phyloP scores from a whole-genome alignment of 2,329 filamentous ascomycete genomes.

The Chaetomiaceae sp. region DNA sequence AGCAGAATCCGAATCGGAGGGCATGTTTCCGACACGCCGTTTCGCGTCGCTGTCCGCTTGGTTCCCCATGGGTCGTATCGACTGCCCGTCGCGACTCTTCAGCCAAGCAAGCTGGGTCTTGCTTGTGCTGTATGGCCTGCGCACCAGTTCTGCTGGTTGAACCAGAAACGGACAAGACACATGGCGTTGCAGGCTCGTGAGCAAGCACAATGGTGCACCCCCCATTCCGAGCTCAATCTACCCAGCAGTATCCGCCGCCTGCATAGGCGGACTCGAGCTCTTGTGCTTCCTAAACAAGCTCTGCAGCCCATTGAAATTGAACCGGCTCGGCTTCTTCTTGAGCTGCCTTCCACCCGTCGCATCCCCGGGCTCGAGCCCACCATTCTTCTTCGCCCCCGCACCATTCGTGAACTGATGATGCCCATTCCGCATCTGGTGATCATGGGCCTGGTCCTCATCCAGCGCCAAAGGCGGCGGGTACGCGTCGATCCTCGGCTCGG shows the following conservation, averaged over 20 bases:
- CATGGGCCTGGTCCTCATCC: slow-evolving; percentile 35
- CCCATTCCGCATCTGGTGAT: slow-evolving; percentile 24
- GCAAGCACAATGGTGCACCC: no score
- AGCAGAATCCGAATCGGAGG: no score
- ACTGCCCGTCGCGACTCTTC: no score
- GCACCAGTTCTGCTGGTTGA: no score
- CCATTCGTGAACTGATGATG: slow-evolving; percentile 18
- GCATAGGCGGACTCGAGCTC: slow-evolving; percentile 35
- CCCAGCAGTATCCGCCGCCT: slow-evolving; percentile 29
- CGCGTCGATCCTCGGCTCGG: slow-evolving; percentile 10
- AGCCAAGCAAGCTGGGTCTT: no score
- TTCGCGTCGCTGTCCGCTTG: no score
- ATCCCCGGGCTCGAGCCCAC: slow-evolving; percentile 35
- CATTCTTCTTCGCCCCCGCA: slow-evolving; percentile 33
- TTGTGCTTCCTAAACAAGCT: slow-evolving; percentile 48
- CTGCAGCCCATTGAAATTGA: slow-evolving; percentile 57
- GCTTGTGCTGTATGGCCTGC: no score
- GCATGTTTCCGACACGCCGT: no score
- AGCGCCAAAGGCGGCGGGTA: neutral
- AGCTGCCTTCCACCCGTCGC: slow-evolving; percentile 40
- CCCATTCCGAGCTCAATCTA: slow-evolving; percentile 15
- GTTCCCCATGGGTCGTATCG: no score
- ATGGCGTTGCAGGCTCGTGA: no score
- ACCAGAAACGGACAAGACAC: no score
- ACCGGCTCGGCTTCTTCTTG: slow-evolving; percentile 60